phyloP scores from a whole-genome alignment of 169 alveolate species.

The Plasmodium coatneyi region DNA sequence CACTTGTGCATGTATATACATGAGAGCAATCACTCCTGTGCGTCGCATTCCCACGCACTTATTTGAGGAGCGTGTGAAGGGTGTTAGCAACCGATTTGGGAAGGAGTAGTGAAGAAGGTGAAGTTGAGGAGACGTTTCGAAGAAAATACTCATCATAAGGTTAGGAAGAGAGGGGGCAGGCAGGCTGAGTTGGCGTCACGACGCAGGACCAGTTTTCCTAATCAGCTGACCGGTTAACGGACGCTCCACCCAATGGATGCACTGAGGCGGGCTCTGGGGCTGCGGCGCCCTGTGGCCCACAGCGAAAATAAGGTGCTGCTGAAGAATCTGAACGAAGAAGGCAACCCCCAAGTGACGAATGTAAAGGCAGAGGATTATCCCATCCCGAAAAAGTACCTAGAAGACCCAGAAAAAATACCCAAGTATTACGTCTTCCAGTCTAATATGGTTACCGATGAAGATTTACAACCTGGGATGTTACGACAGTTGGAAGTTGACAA shows the following conservation, averaged over 20 bases:
- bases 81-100: not conserved
- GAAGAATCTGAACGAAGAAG: constrained; percentile 28
- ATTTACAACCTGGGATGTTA: constrained; percentile 88
- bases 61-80: not conserved
- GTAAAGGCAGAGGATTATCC: constrained; percentile 82
- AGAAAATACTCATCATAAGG: not conserved
- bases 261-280: constrained; percentile 26
- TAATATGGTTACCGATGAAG: constrained; percentile 86
- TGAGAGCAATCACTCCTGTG: not conserved
- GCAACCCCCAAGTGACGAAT: constrained; percentile 11
- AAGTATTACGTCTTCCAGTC: constrained; percentile 86
- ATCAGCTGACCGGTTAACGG: not conserved
- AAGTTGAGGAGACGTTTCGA: not conserved
- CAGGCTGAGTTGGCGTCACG: not conserved
- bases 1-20: not conserved
- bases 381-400: constrained; percentile 80
- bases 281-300: constrained; percentile 7
- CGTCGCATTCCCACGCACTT: not conserved
- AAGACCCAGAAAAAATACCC: constrained; percentile 86
- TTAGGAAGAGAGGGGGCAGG: not conserved
- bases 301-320: constrained; percentile 26
- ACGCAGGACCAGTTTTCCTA: not conserved
- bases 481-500: constrained; percentile 91
- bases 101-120: not conserved
- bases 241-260: not conserved